Evolutionary conservation across 139 green algal genomes (phyloP).

Genomic region (Micractinium sp.): DNA sequence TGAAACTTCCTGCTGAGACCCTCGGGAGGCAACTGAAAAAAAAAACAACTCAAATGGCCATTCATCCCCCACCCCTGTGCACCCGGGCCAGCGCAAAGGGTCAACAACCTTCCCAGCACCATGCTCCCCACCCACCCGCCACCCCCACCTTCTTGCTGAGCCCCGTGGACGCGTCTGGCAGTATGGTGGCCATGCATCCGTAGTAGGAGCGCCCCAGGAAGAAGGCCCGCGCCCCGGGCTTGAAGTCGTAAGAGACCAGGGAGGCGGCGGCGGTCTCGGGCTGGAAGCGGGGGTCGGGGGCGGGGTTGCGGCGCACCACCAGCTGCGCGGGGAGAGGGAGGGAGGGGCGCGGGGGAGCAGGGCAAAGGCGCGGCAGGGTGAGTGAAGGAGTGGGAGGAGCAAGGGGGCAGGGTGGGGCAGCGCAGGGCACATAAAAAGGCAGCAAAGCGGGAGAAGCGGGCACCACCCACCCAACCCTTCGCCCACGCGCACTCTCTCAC

Average conservation of each 20-base stretch:
- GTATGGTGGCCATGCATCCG: slow-evolving; percentile 77
- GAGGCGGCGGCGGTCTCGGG: slow-evolving; percentile 40
- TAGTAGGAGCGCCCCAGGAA: slow-evolving; percentile 83
- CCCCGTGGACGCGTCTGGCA: slow-evolving; percentile 57
- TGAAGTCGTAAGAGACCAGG: slow-evolving; percentile 31
- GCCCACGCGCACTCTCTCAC: too few species aligned
- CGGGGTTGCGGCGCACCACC: slow-evolving; percentile 58
- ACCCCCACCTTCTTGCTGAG: slow-evolving; percentile 46
- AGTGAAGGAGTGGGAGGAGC: too few species aligned
- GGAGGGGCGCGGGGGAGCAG: background rate
- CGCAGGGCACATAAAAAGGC: too few species aligned
- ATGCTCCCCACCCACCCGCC: background rate
- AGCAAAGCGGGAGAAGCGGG: too few species aligned
- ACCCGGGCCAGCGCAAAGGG: too few species aligned
- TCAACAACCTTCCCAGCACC: background rate
- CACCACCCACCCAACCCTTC: too few species aligned
- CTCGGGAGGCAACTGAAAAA: too few species aligned
- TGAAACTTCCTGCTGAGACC: too few species aligned
- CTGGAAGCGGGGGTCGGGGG: slow-evolving; percentile 59
- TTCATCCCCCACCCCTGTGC: too few species aligned
- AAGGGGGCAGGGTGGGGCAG: too few species aligned
- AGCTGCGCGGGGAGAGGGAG: slow-evolving; percentile 35
- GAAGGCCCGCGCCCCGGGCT: slow-evolving; percentile 54
- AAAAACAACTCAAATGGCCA: too few species aligned
- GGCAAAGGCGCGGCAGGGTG: too few species aligned